Evolutionary conservation across 805 yeast species (phyloP).

Genomic region (Pichia thaimueangensis): DNA sequence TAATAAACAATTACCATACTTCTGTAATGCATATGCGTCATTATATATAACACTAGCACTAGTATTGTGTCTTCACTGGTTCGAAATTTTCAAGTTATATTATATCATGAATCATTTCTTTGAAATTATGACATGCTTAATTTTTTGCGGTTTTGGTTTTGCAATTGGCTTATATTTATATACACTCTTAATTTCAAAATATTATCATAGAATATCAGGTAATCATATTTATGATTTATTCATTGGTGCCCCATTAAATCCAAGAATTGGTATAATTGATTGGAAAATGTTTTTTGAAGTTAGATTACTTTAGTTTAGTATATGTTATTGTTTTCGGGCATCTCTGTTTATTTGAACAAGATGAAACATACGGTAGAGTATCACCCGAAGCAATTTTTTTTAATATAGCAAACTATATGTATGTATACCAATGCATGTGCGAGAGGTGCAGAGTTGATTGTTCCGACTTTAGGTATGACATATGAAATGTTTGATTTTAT

Average conservation of each 20-base stretch:
- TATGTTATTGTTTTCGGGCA: conserved; percentile 69
- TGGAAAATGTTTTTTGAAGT: conserved; percentile 97
- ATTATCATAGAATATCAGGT: conserved; percentile 88
- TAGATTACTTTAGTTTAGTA: conserved; percentile 97
- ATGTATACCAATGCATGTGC: conserved; percentile 96
- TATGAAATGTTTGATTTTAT: conserved; percentile 99
- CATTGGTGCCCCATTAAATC: conserved; percentile 97
- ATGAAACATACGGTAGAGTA: conserved; percentile 72
- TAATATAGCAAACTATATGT: conserved; percentile 82
- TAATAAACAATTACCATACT: conserved; percentile 80
- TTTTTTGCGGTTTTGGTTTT: conserved; percentile 65
- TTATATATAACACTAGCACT: conserved; percentile 63
- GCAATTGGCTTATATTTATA: conserved; percentile 64
- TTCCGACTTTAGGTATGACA: conserved; percentile 99
- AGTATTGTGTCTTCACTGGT: conserved; percentile 57
- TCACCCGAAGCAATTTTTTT: conserved; percentile 69
- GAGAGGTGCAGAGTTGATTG: conserved; percentile 95
- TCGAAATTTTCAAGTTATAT: conserved; percentile 68
- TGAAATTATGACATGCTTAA: conserved; percentile 88
- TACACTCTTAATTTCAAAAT: conserved; percentile 59
- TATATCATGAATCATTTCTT: conserved; percentile 79
- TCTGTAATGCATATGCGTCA: conserved; percentile 85
- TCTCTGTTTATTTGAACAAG: conserved; percentile 75
- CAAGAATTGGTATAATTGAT: conserved; percentile 88
- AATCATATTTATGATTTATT: conserved; percentile 84